Evolutionary conservation across 176 grass and related monocot species (phyloP).

Genomic region (Aechmea fasciata): DNA sequence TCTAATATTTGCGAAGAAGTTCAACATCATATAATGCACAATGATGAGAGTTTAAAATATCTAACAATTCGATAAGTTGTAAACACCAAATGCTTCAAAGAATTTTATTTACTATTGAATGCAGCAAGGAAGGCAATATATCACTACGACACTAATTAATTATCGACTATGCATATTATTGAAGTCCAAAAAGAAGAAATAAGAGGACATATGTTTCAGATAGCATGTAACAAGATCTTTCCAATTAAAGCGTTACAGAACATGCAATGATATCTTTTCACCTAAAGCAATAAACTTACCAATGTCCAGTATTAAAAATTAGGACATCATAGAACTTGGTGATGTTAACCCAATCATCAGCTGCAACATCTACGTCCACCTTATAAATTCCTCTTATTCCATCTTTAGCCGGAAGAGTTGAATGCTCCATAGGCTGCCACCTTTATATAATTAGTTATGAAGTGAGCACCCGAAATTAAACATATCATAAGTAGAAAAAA

Average conservation of each 20-base stretch:
- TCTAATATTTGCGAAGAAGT: background rate
- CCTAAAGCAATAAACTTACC: conserved; percentile 36
- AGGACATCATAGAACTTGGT: conserved; percentile 84
- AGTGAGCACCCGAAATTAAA: conserved; percentile 25
- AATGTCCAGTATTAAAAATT: conserved; percentile 96
- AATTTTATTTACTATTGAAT: background rate
- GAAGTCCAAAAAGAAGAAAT: background rate
- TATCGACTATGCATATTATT: background rate
- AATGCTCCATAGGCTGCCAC: conserved; percentile 67
- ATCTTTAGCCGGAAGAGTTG: conserved; percentile 31
- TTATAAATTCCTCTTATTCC: conserved; percentile 49
- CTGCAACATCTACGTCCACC: conserved; percentile 69
- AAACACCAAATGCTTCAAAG: background rate
- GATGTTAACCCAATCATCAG: conserved; percentile 60
- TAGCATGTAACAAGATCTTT: background rate
- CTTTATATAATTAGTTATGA: conserved; percentile 69
- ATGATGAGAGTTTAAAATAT: background rate
- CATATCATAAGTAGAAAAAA: background rate
- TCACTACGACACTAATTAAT: background rate
- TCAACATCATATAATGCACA: no score
- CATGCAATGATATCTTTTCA: background rate
- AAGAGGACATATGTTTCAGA: background rate
- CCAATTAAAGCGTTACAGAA: background rate
- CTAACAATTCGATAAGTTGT: background rate
- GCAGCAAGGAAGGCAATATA: no score